Conservation (phyloP, 2,329 filamentous ascomycete genomes). For the Sporothrix mexicana region DNA sequence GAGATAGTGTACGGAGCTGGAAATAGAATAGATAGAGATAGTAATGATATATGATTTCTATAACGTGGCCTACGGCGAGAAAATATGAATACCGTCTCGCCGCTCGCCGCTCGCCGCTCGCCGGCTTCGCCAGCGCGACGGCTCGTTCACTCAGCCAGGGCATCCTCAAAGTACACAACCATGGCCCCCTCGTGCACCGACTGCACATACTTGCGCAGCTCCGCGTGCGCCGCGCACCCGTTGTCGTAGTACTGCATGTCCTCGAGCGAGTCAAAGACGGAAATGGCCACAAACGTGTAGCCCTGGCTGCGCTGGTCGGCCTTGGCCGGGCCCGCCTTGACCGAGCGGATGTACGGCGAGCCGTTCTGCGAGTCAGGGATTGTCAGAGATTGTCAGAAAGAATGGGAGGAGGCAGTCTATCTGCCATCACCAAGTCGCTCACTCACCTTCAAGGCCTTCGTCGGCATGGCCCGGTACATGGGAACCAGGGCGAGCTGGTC, state of each 20-base stretch:
- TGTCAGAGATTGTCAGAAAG: not conserved
- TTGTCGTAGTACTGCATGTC: conserved; percentile 75
- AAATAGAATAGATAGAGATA: not conserved
- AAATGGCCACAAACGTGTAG: conserved; percentile 68
- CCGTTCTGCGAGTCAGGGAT: conserved; percentile 60
- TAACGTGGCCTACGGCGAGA: no score
- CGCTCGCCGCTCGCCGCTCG: not conserved
- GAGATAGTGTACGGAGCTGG: not conserved
- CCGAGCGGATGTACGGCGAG: conserved; percentile 70
- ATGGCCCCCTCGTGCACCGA: conserved; percentile 44
- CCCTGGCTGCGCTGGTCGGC: conserved; percentile 67
- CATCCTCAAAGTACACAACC: conserved; percentile 34
- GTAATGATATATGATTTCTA: not conserved
- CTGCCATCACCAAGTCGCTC: not conserved
- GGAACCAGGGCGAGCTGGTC: conserved; percentile 53
- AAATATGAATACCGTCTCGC: no score
- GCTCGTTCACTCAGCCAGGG: not conserved
- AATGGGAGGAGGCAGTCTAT: not conserved
- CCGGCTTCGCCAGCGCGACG: not conserved
- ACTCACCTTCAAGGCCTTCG: conserved; percentile 51
- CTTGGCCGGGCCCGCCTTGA: conserved; percentile 54
- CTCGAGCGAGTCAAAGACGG: conserved; percentile 66
- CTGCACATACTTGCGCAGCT: conserved; percentile 48
- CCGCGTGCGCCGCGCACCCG: conserved; percentile 52
- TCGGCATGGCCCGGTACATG: conserved; percentile 51